phyloP scores from a whole-genome alignment of 2,329 filamentous ascomycete species.

The Incumbomyces lentus region DNA sequence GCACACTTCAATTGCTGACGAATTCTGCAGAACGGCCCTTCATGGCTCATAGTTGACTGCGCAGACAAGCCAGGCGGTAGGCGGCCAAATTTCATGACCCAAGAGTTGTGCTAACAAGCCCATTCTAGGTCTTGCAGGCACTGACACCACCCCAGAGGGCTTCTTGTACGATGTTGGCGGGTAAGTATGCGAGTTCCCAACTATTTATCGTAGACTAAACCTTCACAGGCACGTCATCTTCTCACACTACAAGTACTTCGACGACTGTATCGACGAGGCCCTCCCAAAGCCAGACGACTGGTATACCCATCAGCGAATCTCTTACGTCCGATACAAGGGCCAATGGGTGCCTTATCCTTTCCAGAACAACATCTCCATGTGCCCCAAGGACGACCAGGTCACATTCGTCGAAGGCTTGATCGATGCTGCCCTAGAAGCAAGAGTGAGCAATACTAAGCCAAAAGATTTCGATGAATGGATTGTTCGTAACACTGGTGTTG shows the following conservation, averaged over 20 bases:
- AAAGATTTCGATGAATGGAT: constrained; percentile 99
- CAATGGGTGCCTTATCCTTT: constrained; percentile 98
- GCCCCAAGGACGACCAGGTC: constrained; percentile 95
- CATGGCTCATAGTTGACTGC: constrained; percentile 92
- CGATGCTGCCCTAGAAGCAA: constrained; percentile 77
- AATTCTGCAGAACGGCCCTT: constrained; percentile 62
- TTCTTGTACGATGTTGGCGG: constrained; percentile 87
- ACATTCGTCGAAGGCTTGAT: constrained; percentile 91
- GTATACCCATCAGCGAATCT: constrained; percentile 97
- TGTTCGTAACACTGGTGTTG: constrained; percentile 76
- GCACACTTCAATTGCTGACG: background rate
- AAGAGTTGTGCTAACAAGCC: constrained; percentile 58
- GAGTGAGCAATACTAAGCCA: constrained; percentile 82
- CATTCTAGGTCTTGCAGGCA: constrained; percentile 3
- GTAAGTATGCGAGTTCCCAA: background rate
- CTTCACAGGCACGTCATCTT: constrained; percentile 70
- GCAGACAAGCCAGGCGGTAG: constrained; percentile 82
- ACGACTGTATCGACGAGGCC: constrained; percentile 96
- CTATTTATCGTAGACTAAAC: background rate
- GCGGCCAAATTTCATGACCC: constrained; percentile 86
- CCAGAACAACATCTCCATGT: constrained; percentile 99
- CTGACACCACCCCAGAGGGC: constrained; percentile 4
- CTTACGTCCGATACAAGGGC: constrained; percentile 93
- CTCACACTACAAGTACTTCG: constrained; percentile 99
- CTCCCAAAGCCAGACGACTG: constrained; percentile 89